A percentile compares a stretch with the other conserved stretches of the same genome.
phyloP scores from a whole-genome alignment of 345 rosid species.

The Eutrema heterophyllum region DNA sequence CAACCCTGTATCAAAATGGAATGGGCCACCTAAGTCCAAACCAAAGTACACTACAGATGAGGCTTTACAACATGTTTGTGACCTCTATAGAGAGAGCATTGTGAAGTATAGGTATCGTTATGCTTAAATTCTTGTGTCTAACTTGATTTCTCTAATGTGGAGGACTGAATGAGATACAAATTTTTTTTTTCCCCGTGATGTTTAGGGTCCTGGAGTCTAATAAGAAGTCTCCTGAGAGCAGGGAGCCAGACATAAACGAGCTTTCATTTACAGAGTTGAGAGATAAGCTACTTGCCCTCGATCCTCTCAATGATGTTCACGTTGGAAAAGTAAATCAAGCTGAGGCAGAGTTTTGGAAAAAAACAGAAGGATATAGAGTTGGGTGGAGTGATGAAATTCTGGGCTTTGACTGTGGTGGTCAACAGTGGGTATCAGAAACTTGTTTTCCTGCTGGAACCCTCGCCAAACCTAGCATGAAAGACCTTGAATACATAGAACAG shows the following conservation, averaged over 20 bases:
- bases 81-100: conserved; percentile 66
- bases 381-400: conserved; percentile 98
- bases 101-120: conserved; percentile 62
- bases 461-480: conserved; percentile 85
- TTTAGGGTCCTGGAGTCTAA: conserved; percentile 46
- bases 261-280: conserved; percentile 85
- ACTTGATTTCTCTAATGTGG: background rate
- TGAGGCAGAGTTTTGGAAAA: conserved; percentile 97
- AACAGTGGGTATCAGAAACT: conserved; percentile 97
- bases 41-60: conserved; percentile 73
- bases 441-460: conserved; percentile 93
- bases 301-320: conserved; percentile 86
- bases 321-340: conserved; percentile 73
- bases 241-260: conserved; percentile 55
- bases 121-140: background rate
- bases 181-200: background rate
- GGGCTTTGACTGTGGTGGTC: conserved; percentile 99
- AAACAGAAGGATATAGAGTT: conserved; percentile 90
- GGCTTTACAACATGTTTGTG: conserved; percentile 64
- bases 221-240: conserved; percentile 39
- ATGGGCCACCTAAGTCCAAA: conserved; percentile 73
- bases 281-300: conserved; percentile 84
- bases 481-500: conserved; percentile 83
- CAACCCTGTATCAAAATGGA: conserved; percentile 89
- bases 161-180: background rate